Evolutionary conservation across 345 rosid species (phyloP).

Genomic region (Adansonia digitata): DNA sequence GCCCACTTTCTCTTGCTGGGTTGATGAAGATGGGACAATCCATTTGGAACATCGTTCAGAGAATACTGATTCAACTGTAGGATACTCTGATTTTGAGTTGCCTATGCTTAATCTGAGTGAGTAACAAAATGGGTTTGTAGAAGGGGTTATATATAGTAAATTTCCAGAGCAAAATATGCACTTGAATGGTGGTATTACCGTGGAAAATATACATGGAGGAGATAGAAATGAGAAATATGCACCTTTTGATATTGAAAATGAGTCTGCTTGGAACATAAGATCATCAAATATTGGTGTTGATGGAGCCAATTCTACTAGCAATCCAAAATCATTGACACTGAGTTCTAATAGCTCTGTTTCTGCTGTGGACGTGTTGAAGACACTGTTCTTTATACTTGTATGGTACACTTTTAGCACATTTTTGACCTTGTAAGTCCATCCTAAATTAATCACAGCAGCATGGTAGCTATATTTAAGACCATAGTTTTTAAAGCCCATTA

Average conservation of each 20-base stretch:
- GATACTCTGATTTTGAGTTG: conserved; percentile 29
- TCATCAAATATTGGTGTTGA: conserved; percentile 32
- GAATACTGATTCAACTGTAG: conserved; percentile 15
- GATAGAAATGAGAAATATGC: conserved; percentile 37
- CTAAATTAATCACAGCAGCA: not conserved
- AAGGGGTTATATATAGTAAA: conserved; percentile 15
- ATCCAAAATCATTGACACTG: conserved; percentile 28
- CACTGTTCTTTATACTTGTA: conserved; percentile 87
- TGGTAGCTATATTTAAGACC: not conserved
- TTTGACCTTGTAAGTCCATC: conserved; percentile 86
- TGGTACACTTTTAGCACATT: conserved; percentile 99
- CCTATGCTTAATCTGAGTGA: conserved; percentile 27
- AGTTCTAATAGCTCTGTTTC: conserved; percentile 40
- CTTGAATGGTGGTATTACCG: conserved; percentile 34
- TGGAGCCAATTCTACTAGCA: conserved; percentile 26
- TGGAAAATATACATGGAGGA: conserved; percentile 24
- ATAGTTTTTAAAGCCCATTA: not conserved
- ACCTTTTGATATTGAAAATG: conserved; percentile 63
- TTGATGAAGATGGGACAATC: conserved; percentile 22
- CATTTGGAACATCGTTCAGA: conserved; percentile 17
- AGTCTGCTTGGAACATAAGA: conserved; percentile 26
- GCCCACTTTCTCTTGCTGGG: conserved; percentile 45
- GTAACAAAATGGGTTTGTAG: conserved; percentile 26
- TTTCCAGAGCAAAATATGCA: conserved; percentile 41
- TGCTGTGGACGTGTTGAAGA: conserved; percentile 73